These are phyloP conservation scores for Boletus sp. DNA, from an alignment of 1,284 basidiomycete species.

Conservation along the genomic window DNA sequence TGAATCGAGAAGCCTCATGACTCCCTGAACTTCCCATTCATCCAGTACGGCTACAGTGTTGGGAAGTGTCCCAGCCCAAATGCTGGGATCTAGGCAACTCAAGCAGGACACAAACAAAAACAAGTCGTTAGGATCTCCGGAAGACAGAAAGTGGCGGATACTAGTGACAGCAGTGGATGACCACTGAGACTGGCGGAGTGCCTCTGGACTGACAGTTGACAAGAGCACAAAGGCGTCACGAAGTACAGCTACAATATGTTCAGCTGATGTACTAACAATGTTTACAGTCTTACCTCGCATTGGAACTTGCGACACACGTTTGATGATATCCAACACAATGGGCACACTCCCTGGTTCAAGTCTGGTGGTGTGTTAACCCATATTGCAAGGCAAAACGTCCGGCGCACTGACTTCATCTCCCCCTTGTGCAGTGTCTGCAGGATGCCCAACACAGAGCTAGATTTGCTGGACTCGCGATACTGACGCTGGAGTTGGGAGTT, in stretches of 20 bases:
- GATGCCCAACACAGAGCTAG: constrained; percentile 8
- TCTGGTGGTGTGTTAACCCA: constrained; percentile 27
- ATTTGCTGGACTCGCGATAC: constrained; percentile 10
- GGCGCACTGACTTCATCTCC: constrained; percentile 21
- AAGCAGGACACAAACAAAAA: constrained; percentile 65
- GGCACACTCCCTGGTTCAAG: constrained; percentile 25
- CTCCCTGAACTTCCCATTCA: constrained; percentile 61
- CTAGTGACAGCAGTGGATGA: constrained; percentile 39
- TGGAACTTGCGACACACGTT: constrained; percentile 28
- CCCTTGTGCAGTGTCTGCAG: constrained; percentile 22
- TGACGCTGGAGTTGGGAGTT: constrained; percentile 18
- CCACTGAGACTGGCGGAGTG: constrained; percentile 30
- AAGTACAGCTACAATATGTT: constrained; percentile 36
- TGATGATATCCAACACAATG: constrained; percentile 42
- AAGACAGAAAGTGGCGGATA: constrained; percentile 56
- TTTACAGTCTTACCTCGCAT: constrained; percentile 33
- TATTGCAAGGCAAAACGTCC: constrained; percentile 11
- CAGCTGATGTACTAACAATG: background rate
- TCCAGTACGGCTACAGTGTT: constrained; percentile 52
- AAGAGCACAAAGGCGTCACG: constrained; percentile 52
- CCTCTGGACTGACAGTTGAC: constrained; percentile 30
- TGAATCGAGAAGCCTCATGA: constrained; percentile 62
- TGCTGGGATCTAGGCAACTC: constrained; percentile 47
- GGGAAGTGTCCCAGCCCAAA: constrained; percentile 63
- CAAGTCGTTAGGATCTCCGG: constrained; percentile 53